These are phyloP conservation scores for Persicaria maculosa DNA, from an alignment of 148 eudicot genomes.

Conservation along the genomic window DNA sequence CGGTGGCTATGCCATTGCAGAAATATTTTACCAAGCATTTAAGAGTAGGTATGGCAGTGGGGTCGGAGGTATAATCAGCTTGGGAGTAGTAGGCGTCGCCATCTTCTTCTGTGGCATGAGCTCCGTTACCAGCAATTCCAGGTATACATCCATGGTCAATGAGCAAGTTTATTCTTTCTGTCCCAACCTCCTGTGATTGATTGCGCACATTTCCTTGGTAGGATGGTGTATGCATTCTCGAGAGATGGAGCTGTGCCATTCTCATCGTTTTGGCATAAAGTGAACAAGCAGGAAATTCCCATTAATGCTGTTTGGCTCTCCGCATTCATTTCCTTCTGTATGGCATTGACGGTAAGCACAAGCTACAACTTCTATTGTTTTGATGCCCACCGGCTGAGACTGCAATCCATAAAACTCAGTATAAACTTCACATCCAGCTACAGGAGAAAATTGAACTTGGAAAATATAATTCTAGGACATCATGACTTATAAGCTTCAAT, in stretches of 20 bases:
- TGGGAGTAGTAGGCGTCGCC: conserved; percentile 77
- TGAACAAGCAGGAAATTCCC: conserved; percentile 83
- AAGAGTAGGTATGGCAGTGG: conserved; percentile 78
- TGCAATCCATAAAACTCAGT: neutral
- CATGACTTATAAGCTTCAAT: neutral
- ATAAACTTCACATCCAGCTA: too few species aligned
- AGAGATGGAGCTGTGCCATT: conserved; percentile 99
- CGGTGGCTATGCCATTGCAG: conserved; percentile 93
- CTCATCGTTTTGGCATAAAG: conserved; percentile 84
- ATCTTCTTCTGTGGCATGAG: conserved; percentile 97
- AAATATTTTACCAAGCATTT: conserved; percentile 80
- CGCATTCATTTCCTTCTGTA: conserved; percentile 75
- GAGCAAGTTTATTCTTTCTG: neutral
- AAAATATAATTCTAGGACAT: neutral
- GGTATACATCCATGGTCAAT: conserved; percentile 36
- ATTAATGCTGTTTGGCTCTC: conserved; percentile 91
- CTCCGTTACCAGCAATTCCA: conserved; percentile 90
- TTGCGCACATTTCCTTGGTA: conserved; percentile 4
- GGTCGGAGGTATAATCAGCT: conserved; percentile 76
- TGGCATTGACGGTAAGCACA: conserved; percentile 82
- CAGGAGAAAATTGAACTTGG: too few species aligned
- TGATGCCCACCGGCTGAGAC: neutral
- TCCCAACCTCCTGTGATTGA: neutral
- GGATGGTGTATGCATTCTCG: conserved; percentile 98
- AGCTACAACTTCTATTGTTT: neutral